Evolutionary conservation across 2,329 filamentous ascomycete genomes (phyloP).

Genomic region (Cytospora paraplurivora): DNA sequence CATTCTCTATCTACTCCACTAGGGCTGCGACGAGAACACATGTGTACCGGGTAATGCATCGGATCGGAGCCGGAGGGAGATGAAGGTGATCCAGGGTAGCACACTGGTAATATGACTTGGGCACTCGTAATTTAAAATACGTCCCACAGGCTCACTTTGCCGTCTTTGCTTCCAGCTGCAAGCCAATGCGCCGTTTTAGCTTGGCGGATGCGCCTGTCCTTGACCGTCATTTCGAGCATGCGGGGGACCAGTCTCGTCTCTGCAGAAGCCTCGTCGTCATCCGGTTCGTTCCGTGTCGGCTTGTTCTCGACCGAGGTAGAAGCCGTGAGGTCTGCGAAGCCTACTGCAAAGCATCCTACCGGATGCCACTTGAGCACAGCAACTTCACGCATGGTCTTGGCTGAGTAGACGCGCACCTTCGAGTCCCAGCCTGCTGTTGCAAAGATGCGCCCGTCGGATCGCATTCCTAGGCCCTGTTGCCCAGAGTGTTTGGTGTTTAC

Average conservation of each 20-base stretch:
- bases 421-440: slow-evolving; percentile 94
- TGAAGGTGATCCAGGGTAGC: background rate
- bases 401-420: slow-evolving; percentile 76
- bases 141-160: slow-evolving; percentile 94
- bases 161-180: slow-evolving; percentile 89
- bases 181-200: slow-evolving; percentile 82
- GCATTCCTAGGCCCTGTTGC: slow-evolving; percentile 77
- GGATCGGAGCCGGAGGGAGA: background rate
- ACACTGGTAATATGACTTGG: background rate
- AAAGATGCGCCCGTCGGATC: slow-evolving; percentile 80
- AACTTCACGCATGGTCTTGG: slow-evolving; percentile 79
- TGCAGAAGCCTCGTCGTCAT: slow-evolving; percentile 28
- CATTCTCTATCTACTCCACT: background rate
- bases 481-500: slow-evolving; percentile 85
- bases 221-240: slow-evolving; percentile 52
- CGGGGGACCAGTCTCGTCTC: slow-evolving; percentile 33
- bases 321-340: slow-evolving; percentile 60
- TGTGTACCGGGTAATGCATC: background rate
- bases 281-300: slow-evolving; percentile 3
- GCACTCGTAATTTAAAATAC: slow-evolving; percentile 64
- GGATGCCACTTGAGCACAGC: slow-evolving; percentile 95
- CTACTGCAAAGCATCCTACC: slow-evolving; percentile 80
- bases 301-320: background rate
- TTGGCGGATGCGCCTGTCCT: slow-evolving; percentile 63
- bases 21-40: background rate